Conservation (phyloP, 2,329 filamentous ascomycete species). For the Truncatella angustata region DNA sequence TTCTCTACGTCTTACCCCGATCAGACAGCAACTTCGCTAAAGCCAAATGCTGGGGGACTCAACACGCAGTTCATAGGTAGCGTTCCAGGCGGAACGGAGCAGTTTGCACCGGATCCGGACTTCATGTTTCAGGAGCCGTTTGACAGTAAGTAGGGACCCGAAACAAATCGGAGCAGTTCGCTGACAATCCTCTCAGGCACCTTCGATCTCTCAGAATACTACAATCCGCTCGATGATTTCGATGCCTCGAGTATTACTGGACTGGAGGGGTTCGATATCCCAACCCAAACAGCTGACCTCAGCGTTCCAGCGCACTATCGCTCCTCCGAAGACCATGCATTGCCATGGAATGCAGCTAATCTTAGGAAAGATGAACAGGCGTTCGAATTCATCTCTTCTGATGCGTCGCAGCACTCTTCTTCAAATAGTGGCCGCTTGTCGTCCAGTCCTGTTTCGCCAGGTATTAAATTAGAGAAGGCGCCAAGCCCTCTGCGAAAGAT, state of each 20-base stretch:
- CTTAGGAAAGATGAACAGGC: constrained; percentile 30
- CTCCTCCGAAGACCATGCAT: no score
- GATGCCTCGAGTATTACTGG: constrained; percentile 16
- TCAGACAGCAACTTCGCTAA: constrained; percentile 28
- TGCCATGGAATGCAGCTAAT: constrained; percentile 42
- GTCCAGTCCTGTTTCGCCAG: constrained; percentile 26
- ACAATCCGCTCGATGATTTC: constrained; percentile 10
- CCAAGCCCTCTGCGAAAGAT: constrained; percentile 40
- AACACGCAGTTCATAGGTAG: constrained; percentile 29
- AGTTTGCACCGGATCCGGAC: constrained; percentile 37
- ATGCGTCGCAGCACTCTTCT: constrained; percentile 2
- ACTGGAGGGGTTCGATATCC: constrained; percentile 25
- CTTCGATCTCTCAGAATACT: constrained; percentile 22
- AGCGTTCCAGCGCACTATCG: no score
- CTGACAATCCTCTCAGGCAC: constrained; percentile 6
- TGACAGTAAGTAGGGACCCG: constrained; percentile 25
- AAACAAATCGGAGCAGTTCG: no score
- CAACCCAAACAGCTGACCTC: no score
- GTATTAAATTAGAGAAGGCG: constrained; percentile 25
- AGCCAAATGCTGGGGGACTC: constrained; percentile 18
- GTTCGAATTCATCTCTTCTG: constrained; percentile 25
- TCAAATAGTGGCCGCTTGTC: constrained; percentile 16
- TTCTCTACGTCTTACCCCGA: constrained; percentile 33
- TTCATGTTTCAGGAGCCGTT: constrained; percentile 37
- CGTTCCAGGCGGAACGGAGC: constrained; percentile 22